Base-by-base conservation (phyloP, 805 yeast species). In the Candida dendrica region DNA sequence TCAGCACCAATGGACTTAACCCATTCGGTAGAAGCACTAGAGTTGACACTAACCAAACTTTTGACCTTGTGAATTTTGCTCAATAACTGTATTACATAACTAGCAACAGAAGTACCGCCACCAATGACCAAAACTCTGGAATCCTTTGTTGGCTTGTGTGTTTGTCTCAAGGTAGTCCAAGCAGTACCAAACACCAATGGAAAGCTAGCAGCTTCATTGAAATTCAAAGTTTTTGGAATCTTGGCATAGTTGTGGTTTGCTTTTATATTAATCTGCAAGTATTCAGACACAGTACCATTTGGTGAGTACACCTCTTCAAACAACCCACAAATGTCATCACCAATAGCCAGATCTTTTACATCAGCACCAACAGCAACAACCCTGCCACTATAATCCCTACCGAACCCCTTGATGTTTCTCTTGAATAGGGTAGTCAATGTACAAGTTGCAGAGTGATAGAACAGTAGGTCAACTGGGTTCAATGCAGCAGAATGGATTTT, bases 41-140 rank as follows among this genome's bases (percentile, higher is more conserved):
- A 77, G 53, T 81, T 75, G 3, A 79, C 69, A 20, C 75, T 79
- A 4, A 75, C 80, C 18, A 86, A 74, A 11, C 69, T 69, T 20
- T 63, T 61, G 8, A 77, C 75, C 2, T 68, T 60, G 42, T 66
- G 66, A 37, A 61, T 56, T 33, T 69, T 58, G 56, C 74, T 80
- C 9, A 81, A 76, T 34, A 84, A 57, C 57, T 80, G 85, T 30
- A 77, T 64, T 4, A 72, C 66, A 45, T 66, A 69, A 24, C 69
- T 56, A 18, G 90, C 89, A 14, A 83, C 89, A 13, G 81, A 63
- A 1, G 95, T 79, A 8, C 84, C 80, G 20, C 84, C 91, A 32
- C 95, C 95, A 37, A 84, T 64, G 17, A 86, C 70, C 38, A 84
- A 65, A 4, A 83, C 74, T 44, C 69, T 72, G 5, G 77, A 65